These are phyloP conservation scores for Aureobasidium sp. DNA, from an alignment of 2,329 filamentous ascomycete genomes.

Conservation along the genomic window DNA sequence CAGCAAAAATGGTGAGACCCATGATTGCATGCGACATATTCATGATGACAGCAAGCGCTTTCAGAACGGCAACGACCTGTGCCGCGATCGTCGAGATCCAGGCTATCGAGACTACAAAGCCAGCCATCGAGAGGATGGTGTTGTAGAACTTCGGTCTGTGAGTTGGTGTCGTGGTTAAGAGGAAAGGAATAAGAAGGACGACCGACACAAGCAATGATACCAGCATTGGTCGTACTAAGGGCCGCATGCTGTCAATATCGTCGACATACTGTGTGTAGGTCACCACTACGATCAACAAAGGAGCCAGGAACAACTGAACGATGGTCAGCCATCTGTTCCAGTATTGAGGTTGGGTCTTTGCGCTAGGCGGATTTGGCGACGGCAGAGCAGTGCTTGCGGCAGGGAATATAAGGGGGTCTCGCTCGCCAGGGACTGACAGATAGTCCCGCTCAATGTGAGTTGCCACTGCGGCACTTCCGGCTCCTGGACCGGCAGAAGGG, in stretches of 20 bases:
- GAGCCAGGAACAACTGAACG: conserved; percentile 78
- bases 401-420: neutral
- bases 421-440: conserved; percentile 9
- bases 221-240: conserved; percentile 26
- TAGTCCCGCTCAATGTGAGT: conserved; percentile 13
- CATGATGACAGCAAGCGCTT: conserved; percentile 83
- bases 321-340: conserved; percentile 92
- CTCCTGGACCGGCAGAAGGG: neutral
- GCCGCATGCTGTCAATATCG: neutral
- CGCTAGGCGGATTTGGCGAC: neutral
- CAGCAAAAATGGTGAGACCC: conserved; percentile 89
- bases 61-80: conserved; percentile 90
- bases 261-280: conserved; percentile 34
- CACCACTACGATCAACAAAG: conserved; percentile 70
- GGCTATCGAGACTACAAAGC: conserved; percentile 82
- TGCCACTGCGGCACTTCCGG: conserved; percentile 12
- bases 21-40: conserved; percentile 92
- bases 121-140: conserved; percentile 73
- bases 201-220: conserved; percentile 48
- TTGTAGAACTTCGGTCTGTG: conserved; percentile 54
- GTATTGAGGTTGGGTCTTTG: conserved; percentile 33
- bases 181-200: conserved; percentile 54
- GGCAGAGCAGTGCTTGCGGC: neutral
- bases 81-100: conserved; percentile 96
- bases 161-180: conserved; percentile 59